A percentile compares a stretch with the other conserved stretches of the same genome.
Conservation (phyloP, 2,329 filamentous ascomycete genomes). For the Cladosporium sp. region DNA sequence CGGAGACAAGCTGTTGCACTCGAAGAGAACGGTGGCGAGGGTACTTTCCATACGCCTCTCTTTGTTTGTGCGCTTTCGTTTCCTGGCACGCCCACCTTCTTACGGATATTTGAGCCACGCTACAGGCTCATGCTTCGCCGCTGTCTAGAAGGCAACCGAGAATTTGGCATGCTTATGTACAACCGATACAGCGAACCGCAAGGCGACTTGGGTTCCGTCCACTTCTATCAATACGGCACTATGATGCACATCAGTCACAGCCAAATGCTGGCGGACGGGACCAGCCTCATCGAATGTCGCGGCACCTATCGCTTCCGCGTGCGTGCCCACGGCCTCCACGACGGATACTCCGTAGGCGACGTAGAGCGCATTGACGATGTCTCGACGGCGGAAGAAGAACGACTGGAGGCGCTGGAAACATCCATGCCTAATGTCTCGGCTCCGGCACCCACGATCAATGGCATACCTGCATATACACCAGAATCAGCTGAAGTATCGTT, state of each 20-base stretch:
- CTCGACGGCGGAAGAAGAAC: constrained; percentile 77
- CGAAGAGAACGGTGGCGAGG: constrained; percentile 58
- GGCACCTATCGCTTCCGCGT: constrained; percentile 78
- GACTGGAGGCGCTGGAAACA: constrained; percentile 69
- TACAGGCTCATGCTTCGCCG: constrained; percentile 88
- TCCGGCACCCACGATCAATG: constrained; percentile 31
- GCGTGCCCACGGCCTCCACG: constrained; percentile 61
- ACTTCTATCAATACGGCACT: constrained; percentile 75
- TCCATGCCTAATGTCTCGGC: constrained; percentile 29
- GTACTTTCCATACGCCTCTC: constrained; percentile 65
- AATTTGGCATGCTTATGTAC: constrained; percentile 83
- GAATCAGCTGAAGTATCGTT: constrained; percentile 43
- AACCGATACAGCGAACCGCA: constrained; percentile 57
- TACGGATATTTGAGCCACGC: constrained; percentile 90
- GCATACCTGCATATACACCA: constrained; percentile 14
- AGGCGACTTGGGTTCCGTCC: constrained; percentile 52
- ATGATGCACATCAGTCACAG: constrained; percentile 73
- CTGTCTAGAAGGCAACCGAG: constrained; percentile 69
- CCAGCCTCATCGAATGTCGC: constrained; percentile 75
- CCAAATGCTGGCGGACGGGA: constrained; percentile 74
- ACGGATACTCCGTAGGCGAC: constrained; percentile 77
- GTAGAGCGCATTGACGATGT: constrained; percentile 79
- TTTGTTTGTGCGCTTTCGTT: constrained; percentile 84
- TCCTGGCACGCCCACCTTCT: constrained; percentile 78
- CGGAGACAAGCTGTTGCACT: constrained; percentile 57